A percentile compares a stretch with the other conserved stretches of the same genome.
These are phyloP conservation scores for Exobasidium cylindrosporum DNA, from an alignment of 1,284 basidiomycete genomes.

Conservation along the genomic window DNA sequence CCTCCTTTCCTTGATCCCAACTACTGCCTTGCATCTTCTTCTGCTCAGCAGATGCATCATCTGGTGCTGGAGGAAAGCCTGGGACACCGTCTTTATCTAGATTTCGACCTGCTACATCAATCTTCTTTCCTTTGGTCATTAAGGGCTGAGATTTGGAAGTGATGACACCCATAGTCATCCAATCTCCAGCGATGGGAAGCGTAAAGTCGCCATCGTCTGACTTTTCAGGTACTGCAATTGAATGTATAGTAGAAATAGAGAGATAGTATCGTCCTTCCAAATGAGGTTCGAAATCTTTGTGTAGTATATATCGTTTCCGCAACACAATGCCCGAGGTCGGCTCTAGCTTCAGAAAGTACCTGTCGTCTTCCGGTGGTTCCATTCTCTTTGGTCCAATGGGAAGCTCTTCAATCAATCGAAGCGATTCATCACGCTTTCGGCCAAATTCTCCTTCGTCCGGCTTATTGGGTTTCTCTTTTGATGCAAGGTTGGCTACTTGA, in stretches of 20 bases:
- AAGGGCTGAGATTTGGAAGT: not conserved
- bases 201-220: conserved; percentile 65
- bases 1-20: not conserved
- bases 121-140: not conserved
- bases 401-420: not conserved
- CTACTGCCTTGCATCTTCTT: not conserved
- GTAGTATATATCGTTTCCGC: conserved; percentile 71
- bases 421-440: not conserved
- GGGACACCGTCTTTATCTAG: not conserved
- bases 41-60: not conserved
- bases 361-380: conserved; percentile 19
- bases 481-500: not conserved
- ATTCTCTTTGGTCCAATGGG: not conserved
- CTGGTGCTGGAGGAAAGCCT: not conserved
- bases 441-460: not conserved
- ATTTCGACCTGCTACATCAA: not conserved
- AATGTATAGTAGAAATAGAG: conserved; percentile 81
- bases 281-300: conserved; percentile 77
- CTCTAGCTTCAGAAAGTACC: conserved; percentile 24
- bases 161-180: conserved; percentile 71
- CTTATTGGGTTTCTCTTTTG: not conserved
- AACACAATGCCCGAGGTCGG: conserved; percentile 59
- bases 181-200: conserved; percentile 84
- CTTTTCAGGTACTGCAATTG: conserved; percentile 49
- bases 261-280: conserved; percentile 80